A percentile compares a stretch with the other conserved stretches of the same genome.
These are phyloP conservation scores for Scedosporium aurantiacum DNA, from an alignment of 2,329 filamentous ascomycete species.

Conservation along the genomic window DNA sequence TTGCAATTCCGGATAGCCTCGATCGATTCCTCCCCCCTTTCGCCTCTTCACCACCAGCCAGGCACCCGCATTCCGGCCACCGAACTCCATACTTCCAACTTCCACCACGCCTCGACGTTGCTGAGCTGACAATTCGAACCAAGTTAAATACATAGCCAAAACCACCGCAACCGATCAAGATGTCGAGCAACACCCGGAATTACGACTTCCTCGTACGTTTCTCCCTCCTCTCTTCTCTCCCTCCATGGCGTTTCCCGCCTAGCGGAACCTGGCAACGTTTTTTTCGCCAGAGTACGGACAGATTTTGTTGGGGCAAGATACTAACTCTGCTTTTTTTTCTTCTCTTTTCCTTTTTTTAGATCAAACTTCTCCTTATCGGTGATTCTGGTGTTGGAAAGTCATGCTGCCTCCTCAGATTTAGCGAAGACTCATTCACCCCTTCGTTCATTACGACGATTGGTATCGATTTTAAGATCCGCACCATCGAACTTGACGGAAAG, in stretches of 20 bases:
- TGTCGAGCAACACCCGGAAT: conserved; percentile 88
- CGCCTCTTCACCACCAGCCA: not conserved
- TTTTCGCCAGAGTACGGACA: not conserved
- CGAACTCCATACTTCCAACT: not conserved
- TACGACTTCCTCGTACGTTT: conserved; percentile 91
- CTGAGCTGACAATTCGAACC: not conserved
- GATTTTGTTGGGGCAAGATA: not conserved
- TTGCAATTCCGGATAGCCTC: not conserved
- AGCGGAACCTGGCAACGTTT: conserved; percentile 6
- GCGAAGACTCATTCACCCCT: conserved; percentile 93
- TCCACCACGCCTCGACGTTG: not conserved
- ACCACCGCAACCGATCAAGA: conserved; percentile 32
- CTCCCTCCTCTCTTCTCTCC: conserved; percentile 12
- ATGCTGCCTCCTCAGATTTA: conserved; percentile 92
- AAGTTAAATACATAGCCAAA: not conserved
- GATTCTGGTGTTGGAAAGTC: conserved; percentile 96
- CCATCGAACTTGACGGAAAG: conserved; percentile 98
- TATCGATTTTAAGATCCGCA: conserved; percentile 99
- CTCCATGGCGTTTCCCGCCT: conserved; percentile 12
- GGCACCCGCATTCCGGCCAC: not conserved
- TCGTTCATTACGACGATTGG: conserved; percentile 99
- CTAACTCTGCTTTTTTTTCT: not conserved
- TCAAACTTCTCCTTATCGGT: conserved; percentile 93
- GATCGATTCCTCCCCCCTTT: not conserved
- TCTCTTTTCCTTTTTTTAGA: conserved; percentile 44